These are phyloP conservation scores for Dryadomyces quercus-mongolicae DNA, from an alignment of 2,329 filamentous ascomycete species.

Conservation along the genomic window DNA sequence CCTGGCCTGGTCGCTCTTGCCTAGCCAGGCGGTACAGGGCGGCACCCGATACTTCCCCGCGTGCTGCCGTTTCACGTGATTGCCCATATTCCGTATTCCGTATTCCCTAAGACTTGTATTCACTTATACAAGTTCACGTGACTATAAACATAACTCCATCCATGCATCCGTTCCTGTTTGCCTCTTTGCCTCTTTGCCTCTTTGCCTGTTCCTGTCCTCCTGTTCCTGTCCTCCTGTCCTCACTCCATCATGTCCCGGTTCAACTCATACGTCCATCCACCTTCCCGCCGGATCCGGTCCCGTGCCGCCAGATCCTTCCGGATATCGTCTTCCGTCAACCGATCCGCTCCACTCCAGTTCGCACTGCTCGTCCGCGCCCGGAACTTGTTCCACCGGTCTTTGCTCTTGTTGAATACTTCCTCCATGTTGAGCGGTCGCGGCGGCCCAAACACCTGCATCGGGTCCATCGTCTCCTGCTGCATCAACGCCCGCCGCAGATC, in stretches of 20 bases:
- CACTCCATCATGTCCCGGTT: slow-evolving; percentile 26
- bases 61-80: too few relatives aligned
- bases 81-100: too few relatives aligned
- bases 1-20: too few relatives aligned
- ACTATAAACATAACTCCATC: too few relatives aligned
- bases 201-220: background rate
- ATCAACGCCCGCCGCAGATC: slow-evolving; percentile 65
- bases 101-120: too few relatives aligned
- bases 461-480: slow-evolving; percentile 75
- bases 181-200: too few relatives aligned
- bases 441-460: slow-evolving; percentile 76
- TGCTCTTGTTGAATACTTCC: slow-evolving; percentile 85
- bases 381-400: slow-evolving; percentile 77
- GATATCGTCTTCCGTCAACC: slow-evolving; percentile 79
- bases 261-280: slow-evolving; percentile 68
- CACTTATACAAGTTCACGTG: too few relatives aligned
- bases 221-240: background rate
- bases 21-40: too few relatives aligned
- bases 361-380: slow-evolving; percentile 85
- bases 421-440: slow-evolving; percentile 87
- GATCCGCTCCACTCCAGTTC: slow-evolving; percentile 78
- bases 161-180: too few relatives aligned
- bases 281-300: slow-evolving; percentile 68
- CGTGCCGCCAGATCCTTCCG: slow-evolving; percentile 66
- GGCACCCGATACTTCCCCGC: too few relatives aligned